A percentile compares a stretch with the other conserved stretches of the same genome.
Conservation (phyloP, 345 rosid species). For the Erodium maritimum region DNA sequence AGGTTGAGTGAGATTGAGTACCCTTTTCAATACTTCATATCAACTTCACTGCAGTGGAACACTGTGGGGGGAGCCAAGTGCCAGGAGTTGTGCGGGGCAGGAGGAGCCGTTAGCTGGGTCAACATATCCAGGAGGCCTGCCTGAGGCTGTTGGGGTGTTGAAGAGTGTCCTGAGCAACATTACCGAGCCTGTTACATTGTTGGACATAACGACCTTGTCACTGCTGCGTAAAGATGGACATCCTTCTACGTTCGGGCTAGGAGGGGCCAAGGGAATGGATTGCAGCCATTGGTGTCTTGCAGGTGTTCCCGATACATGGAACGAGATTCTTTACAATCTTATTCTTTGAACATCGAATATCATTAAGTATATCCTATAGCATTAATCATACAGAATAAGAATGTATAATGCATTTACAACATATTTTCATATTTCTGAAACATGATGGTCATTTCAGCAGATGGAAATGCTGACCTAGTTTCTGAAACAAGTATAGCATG, state of each 20-base stretch:
- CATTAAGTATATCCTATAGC: too few species aligned
- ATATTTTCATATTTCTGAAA: too few species aligned
- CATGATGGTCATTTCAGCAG: too few species aligned
- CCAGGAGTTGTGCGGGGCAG: constrained; percentile 50
- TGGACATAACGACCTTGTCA: constrained; percentile 63
- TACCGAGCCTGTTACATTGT: constrained; percentile 35
- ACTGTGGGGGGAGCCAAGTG: constrained; percentile 47
- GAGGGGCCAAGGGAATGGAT: constrained; percentile 35
- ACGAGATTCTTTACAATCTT: constrained; percentile 56
- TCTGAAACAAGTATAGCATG: too few species aligned
- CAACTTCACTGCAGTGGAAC: constrained; percentile 31
- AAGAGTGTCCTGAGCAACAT: constrained; percentile 39
- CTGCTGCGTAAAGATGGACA: constrained; percentile 81
- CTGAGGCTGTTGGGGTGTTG: constrained; percentile 40
- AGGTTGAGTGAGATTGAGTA: too few species aligned
- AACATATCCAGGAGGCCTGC: constrained; percentile 53
- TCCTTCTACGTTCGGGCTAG: constrained; percentile 64
- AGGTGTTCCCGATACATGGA: constrained; percentile 95
- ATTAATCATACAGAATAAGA: too few species aligned
- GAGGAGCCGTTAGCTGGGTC: constrained; percentile 46
- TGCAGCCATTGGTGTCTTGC: constrained; percentile 95
- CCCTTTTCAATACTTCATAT: too few species aligned
- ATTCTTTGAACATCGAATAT: constrained; percentile 15
- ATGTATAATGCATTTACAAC: too few species aligned
- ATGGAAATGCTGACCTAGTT: too few species aligned